These are phyloP conservation scores for Penicillium angulare DNA, from an alignment of 495 filamentous ascomycete species.

Conservation along the genomic window DNA sequence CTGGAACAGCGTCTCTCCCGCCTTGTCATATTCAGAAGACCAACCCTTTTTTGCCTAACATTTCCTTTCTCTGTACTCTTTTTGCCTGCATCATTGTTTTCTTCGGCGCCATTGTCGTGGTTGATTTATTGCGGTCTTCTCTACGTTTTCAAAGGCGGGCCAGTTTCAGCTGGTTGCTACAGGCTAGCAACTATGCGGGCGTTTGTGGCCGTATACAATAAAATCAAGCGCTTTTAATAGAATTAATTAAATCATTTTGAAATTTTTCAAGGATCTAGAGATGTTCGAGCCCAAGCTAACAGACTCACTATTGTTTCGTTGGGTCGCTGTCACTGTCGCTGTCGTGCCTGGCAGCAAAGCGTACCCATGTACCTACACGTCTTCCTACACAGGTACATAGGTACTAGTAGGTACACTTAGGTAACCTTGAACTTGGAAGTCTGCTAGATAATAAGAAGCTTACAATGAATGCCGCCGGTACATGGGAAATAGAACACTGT, in stretches of 20 bases:
- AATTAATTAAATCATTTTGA: background rate
- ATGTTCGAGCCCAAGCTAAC: too few species aligned
- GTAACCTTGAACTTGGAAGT: too few species aligned
- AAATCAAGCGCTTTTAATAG: background rate
- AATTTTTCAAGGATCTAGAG: too few species aligned
- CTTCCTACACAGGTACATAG: too few species aligned
- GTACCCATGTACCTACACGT: too few species aligned
- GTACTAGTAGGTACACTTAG: too few species aligned
- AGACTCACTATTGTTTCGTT: too few species aligned
- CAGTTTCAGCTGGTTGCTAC: background rate
- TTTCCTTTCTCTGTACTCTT: constrained; percentile 1
- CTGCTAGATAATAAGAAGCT: too few species aligned
- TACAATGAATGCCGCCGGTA: too few species aligned
- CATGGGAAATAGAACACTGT: too few species aligned
- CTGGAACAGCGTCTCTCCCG: constrained; percentile 13
- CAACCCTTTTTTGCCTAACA: background rate
- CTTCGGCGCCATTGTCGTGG: constrained; percentile 9
- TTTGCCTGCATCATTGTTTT: constrained; percentile 6
- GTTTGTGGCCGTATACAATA: background rate
- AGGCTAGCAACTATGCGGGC: constrained; percentile 1
- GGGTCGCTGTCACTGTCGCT: too few species aligned
- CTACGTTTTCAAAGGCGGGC: background rate
- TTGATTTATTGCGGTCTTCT: constrained; percentile 16
- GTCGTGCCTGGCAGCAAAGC: too few species aligned
- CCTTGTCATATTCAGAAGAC: background rate